A percentile compares a stretch with the other conserved stretches of the same genome.
Conservation (phyloP, 2,329 filamentous ascomycete species). For the Ophiostoma novo-ulmi region DNA sequence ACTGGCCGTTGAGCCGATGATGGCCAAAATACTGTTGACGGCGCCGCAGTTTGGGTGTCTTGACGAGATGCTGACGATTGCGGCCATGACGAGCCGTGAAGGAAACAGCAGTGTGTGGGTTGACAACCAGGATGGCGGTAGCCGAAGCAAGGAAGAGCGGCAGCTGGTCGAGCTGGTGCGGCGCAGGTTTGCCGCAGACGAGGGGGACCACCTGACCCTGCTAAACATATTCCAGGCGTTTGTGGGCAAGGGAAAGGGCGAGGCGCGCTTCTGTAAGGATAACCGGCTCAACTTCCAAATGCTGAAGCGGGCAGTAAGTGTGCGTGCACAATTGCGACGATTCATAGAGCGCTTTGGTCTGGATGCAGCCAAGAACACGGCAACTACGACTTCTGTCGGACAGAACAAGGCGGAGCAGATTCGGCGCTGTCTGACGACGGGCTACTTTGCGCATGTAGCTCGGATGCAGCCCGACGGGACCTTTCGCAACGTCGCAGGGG, state of each 20-base stretch:
- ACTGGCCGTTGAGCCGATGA: conserved; percentile 89
- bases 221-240: conserved; percentile 93
- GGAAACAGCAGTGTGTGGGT: conserved; percentile 78
- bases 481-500: conserved; percentile 78
- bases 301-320: conserved; percentile 74
- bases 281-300: conserved; percentile 83
- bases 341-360: conserved; percentile 84
- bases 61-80: conserved; percentile 82
- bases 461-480: conserved; percentile 90
- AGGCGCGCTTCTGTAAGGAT: conserved; percentile 79
- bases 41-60: conserved; percentile 71
- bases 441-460: conserved; percentile 90
- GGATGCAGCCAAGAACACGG: conserved; percentile 43
- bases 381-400: not conserved
- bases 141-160: conserved; percentile 45
- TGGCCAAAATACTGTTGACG: conserved; percentile 78
- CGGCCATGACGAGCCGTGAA: conserved; percentile 86
- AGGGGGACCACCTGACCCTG: conserved; percentile 89
- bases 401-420: conserved; percentile 59
- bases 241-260: conserved; percentile 73
- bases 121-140: conserved; percentile 60
- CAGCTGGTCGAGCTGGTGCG: conserved; percentile 68
- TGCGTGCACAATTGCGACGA: conserved; percentile 77
- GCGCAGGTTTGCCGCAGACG: conserved; percentile 80
- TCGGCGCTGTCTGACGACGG: conserved; percentile 75